Base-by-base conservation (phyloP, 1,139 yeast genomes). In the Blastobotrys buckinghamii region DNA sequence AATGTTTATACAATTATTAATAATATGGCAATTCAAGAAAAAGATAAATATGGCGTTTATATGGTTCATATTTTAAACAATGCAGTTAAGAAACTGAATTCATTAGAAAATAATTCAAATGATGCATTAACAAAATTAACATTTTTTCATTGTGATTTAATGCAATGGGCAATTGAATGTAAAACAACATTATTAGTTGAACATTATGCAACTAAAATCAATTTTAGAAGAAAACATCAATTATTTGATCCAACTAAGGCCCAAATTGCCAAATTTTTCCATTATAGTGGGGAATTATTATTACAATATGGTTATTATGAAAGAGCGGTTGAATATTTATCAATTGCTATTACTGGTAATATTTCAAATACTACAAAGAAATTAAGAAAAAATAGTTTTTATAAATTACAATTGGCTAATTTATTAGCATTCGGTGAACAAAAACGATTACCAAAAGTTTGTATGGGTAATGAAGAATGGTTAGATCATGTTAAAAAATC, bases 261-360 rank as follows among this genome's bases (percentile, higher is more conserved):
- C 13, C 51, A 53, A 32, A 34, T 56, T 13, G 24, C 50, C 13
- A 29, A 41, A 16, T 64, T 53, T 50, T 62, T 63, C 49, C 59
- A 52, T 48, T 58, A 53, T 44, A 59, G 58, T 1, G 62, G 57
- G 2, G 45, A 50, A 16, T 49, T 61, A 6, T 51, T 56, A 30
- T 47, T 56, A 32, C 52, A 54, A 7, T 32, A 47, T 38, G 47
- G 51, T 36, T 49, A 57, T 4, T 59, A 49, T 48, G 47, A 50
- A 7, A 48, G 49, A 33, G 68, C 67, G 2, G 39, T 42, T 13
- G 59, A 58, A 41, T 53, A 50, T 38, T 45, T 61, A 19, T 48
- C 54, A 4, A 54, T 58, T 42, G 26, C 27, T 2, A 39, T 26
- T n/a, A 24, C 27, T 24, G 42, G 42, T 8, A 34, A 5, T 17